Percentiles rank a stretch among this genome's conserved stretches.
Evolutionary conservation across 192 early-diverging fungal genomes (phyloP).

Genomic region (Entomortierella chlamydospora): DNA sequence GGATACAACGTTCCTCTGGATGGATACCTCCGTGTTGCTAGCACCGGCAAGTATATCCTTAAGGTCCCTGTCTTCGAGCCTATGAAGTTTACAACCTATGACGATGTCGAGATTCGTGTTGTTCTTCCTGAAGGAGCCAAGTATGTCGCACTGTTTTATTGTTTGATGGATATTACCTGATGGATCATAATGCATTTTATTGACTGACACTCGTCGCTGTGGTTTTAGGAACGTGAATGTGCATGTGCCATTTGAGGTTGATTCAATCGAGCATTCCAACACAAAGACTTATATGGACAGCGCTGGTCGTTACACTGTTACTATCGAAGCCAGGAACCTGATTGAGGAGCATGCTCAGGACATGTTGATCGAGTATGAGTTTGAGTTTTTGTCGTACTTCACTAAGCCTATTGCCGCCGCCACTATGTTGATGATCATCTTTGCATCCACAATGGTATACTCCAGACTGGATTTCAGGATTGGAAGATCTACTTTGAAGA

Average conservation of each 20-base stretch:
- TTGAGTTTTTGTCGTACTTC: slow-evolving; percentile 55
- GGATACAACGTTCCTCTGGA: slow-evolving; percentile 86
- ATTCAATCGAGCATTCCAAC: slow-evolving; percentile 59
- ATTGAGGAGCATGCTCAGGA: slow-evolving; percentile 72
- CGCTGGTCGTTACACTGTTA: slow-evolving; percentile 85
- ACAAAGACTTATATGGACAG: slow-evolving; percentile 91
- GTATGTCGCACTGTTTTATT: slow-evolving; percentile 56
- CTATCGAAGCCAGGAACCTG: slow-evolving; percentile 76
- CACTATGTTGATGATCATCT: slow-evolving; percentile 61
- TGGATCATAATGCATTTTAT: neutral
- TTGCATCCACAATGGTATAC: slow-evolving; percentile 65
- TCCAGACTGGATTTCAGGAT: slow-evolving; percentile 71
- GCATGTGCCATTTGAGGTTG: slow-evolving; percentile 69
- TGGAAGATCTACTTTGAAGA: slow-evolving; percentile 43
- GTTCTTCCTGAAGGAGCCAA: slow-evolving; percentile 93
- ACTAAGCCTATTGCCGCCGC: slow-evolving; percentile 74
- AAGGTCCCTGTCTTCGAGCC: slow-evolving; percentile 77
- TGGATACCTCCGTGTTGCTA: slow-evolving; percentile 67
- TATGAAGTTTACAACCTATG: slow-evolving; percentile 72
- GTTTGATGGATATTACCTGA: neutral
- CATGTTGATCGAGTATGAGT: slow-evolving; percentile 69
- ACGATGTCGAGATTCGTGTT: slow-evolving; percentile 74
- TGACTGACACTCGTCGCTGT: neutral
- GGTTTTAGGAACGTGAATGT: slow-evolving; percentile 74
- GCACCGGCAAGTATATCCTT: slow-evolving; percentile 66